Percentiles rank a stretch among this genome's conserved stretches.
Evolutionary conservation across 1,139 yeast species (phyloP).

Genomic region (Cylindricascospora bacillispora): DNA sequence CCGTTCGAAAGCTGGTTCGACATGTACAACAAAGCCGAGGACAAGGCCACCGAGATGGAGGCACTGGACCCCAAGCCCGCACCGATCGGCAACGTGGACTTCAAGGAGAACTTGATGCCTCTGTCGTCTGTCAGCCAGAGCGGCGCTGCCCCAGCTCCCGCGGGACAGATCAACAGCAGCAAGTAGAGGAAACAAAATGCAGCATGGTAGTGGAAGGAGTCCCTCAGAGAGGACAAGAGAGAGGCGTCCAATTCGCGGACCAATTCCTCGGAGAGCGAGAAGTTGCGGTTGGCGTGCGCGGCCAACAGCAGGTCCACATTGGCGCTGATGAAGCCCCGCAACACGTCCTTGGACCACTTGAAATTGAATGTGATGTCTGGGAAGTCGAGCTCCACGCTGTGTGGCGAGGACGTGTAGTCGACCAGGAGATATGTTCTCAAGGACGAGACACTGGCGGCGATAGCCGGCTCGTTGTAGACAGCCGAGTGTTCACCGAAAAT

Average conservation of each 20-base stretch:
- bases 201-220: slow-evolving; percentile 62
- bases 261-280: slow-evolving; percentile 39
- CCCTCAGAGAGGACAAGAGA: slow-evolving; percentile 32
- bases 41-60: slow-evolving; percentile 71
- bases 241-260: slow-evolving; percentile 6
- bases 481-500: slow-evolving; percentile 97
- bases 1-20: slow-evolving; percentile 34
- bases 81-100: slow-evolving; percentile 87
- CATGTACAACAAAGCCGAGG: slow-evolving; percentile 58
- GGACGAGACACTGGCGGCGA: slow-evolving; percentile 24
- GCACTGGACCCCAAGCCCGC: slow-evolving; percentile 98
- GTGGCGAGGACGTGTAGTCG: slow-evolving; percentile 25
- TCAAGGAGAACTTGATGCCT: slow-evolving; percentile 51
- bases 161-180: slow-evolving; percentile 45
- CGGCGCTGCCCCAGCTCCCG: slow-evolving; percentile 22
- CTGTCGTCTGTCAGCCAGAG: no score
- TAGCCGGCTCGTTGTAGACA: slow-evolving; percentile 60
- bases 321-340: no score
- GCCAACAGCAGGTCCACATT: slow-evolving; percentile 3
- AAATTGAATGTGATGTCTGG: slow-evolving; percentile 66
- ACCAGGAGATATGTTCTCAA: slow-evolving; percentile 64
- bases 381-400: slow-evolving; percentile 50
- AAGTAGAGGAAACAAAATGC: slow-evolving; percentile 78
- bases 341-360: slow-evolving; percentile 33
- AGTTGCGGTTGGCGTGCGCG: slow-evolving; percentile 25